These are phyloP conservation scores for Theileria sp. DNA, from an alignment of 169 alveolate genomes.

Conservation along the genomic window DNA sequence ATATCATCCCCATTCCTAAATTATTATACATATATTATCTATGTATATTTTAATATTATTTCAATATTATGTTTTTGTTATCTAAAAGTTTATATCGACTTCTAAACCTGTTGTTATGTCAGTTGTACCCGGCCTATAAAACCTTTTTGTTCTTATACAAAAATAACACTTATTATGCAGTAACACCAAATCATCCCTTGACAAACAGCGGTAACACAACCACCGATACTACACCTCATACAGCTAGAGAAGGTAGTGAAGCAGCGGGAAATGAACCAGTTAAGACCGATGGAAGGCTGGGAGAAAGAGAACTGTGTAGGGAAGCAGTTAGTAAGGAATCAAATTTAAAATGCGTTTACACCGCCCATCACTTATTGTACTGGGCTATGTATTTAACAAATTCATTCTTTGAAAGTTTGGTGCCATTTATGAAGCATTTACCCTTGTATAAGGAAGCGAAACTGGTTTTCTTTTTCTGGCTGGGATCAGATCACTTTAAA, in stretches of 20 bases:
- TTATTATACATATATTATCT: not conserved
- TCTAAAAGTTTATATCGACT: slow-evolving; percentile 34
- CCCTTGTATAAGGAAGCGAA: slow-evolving; percentile 74
- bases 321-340: slow-evolving; percentile 20
- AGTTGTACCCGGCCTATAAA: slow-evolving; percentile 55
- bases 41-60: not conserved
- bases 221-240: not conserved
- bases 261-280: not conserved
- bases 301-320: slow-evolving; percentile 9
- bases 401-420: slow-evolving; percentile 52
- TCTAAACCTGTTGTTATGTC: slow-evolving; percentile 55
- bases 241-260: not conserved
- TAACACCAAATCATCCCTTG: not conserved
- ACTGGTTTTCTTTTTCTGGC: slow-evolving; percentile 73
- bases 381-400: slow-evolving; percentile 70
- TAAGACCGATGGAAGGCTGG: not conserved
- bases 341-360: slow-evolving; percentile 19
- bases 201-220: slow-evolving; percentile 5
- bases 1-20: not conserved
- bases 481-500: slow-evolving; percentile 71
- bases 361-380: slow-evolving; percentile 70
- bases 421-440: slow-evolving; percentile 40
- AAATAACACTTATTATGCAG: not conserved
- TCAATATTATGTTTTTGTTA: slow-evolving; percentile 9
- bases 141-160: slow-evolving; percentile 55